These are phyloP conservation scores for Metschnikowia koreensis DNA, from an alignment of 805 yeast genomes.

Conservation along the genomic window DNA sequence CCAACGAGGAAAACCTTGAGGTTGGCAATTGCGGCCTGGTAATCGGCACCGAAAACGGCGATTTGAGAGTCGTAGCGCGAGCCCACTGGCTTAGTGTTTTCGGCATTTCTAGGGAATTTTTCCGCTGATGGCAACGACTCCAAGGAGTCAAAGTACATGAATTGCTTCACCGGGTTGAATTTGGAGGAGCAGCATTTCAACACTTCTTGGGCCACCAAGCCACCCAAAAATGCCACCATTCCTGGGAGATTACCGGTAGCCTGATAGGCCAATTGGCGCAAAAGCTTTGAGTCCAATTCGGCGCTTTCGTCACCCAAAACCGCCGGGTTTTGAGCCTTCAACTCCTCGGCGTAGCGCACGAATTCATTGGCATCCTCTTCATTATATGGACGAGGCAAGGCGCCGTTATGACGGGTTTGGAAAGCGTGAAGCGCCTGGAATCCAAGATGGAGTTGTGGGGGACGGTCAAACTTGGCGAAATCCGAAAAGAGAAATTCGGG, in stretches of 20 bases:
- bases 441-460: conserved; percentile 86
- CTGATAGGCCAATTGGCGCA: conserved; percentile 75
- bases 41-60: conserved; percentile 85
- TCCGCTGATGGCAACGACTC: conserved; percentile 77
- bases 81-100: conserved; percentile 69
- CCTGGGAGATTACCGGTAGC: conserved; percentile 93
- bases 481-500: conserved; percentile 86
- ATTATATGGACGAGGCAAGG: conserved; percentile 74
- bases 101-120: conserved; percentile 60
- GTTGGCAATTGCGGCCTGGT: conserved; percentile 71
- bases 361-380: conserved; percentile 72
- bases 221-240: conserved; percentile 86
- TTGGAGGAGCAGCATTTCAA: conserved; percentile 94
- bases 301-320: conserved; percentile 60
- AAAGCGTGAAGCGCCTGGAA: conserved; percentile 86
- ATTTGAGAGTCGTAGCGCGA: conserved; percentile 93
- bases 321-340: conserved; percentile 54
- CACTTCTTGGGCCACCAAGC: conserved; percentile 94
- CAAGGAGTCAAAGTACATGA: conserved; percentile 88
- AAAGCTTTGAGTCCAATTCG: conserved; percentile 58
- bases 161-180: conserved; percentile 90
- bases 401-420: conserved; percentile 56
- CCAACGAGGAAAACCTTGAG: conserved; percentile 89
- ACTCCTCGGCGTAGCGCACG: conserved; percentile 54
- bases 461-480: conserved; percentile 91